Evolutionary conservation across 2,329 filamentous ascomycete species (phyloP), one percentile per base, ranked within the genome.

Genomic region (Aspergillus floridensis): DNA sequence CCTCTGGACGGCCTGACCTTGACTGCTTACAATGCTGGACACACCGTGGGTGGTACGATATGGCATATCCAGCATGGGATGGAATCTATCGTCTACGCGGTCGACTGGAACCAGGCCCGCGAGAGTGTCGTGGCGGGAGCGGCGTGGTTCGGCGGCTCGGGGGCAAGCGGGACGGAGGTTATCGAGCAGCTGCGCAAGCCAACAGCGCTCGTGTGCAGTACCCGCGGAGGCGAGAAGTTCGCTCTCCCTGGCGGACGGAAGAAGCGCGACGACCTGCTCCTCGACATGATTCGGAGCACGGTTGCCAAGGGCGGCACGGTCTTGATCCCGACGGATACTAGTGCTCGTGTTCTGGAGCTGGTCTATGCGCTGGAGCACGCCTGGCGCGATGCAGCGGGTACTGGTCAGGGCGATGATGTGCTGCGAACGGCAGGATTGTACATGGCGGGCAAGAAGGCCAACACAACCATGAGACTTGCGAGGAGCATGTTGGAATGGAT

Each of bases 401-500:
- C 81, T 24, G 77, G 80, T 8, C 82, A 83, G 24, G 82, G 82
- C 22, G 79, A 79, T 2, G 79, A 79, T 63, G 71, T 79, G 1
- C 75, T 86, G 48, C 81, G 79, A 63, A 77, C 76, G 31, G 79
- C 83, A 10, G 81, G 79, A 53, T 80, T 97, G 0, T 97, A 92
- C 71, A 81, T 99, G 48, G 93, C 93, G 0, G 93, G 92, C 44
- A 88, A 88, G 60, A 96, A 92, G 62, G 90, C 91, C 64, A 88
- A 91, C 59, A 93, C 92, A 63, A 96, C 93, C 0, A 90, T 98
- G 82, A 85, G 92, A 55, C 91, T 97, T 66, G 91, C 93, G 26
- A 85, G 93, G 65, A 97, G 93, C 74, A 96, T 99, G 91, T 81
- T 99, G 32, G 95, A 99, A 72, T 99, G 95, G 95, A 98, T 99